Conservation (phyloP, 2,329 filamentous ascomycete genomes). For the Alternaria metachromatica region DNA sequence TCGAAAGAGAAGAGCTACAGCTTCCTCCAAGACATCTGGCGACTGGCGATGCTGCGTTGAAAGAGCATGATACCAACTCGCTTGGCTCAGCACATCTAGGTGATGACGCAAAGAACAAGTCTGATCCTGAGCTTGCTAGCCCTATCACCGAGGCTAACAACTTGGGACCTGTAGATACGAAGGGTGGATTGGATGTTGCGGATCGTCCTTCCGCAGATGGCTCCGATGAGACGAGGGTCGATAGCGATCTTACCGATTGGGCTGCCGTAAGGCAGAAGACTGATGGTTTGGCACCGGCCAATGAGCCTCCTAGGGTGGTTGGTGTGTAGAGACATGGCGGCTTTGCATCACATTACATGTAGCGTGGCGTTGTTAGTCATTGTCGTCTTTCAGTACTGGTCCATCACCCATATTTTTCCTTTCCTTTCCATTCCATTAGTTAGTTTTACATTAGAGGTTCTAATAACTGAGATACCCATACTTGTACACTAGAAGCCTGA, state of each 20-base stretch:
- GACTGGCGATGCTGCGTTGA: background rate
- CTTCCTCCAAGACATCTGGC: background rate
- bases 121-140: conserved; percentile 7
- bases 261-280: conserved; percentile 1
- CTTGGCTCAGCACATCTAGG: conserved; percentile 9
- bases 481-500: background rate
- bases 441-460: background rate
- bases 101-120: conserved; percentile 3
- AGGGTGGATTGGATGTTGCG: background rate
- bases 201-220: conserved; percentile 14
- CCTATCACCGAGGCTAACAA: background rate
- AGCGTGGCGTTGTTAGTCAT: background rate
- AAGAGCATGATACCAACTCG: conserved; percentile 5
- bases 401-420: background rate
- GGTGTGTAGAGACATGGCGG: background rate
- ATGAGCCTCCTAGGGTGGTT: background rate
- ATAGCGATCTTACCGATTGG: conserved; percentile 6
- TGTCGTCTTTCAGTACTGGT: background rate
- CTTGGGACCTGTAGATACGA: background rate
- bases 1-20: conserved; percentile 4
- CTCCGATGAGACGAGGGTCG: conserved; percentile 18
- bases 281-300: background rate
- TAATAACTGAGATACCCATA: background rate
- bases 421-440: background rate
- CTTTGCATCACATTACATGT: background rate